These are phyloP conservation scores for Pseudozyma thailandica DNA, from an alignment of 1,284 basidiomycete species.

Conservation along the genomic window DNA sequence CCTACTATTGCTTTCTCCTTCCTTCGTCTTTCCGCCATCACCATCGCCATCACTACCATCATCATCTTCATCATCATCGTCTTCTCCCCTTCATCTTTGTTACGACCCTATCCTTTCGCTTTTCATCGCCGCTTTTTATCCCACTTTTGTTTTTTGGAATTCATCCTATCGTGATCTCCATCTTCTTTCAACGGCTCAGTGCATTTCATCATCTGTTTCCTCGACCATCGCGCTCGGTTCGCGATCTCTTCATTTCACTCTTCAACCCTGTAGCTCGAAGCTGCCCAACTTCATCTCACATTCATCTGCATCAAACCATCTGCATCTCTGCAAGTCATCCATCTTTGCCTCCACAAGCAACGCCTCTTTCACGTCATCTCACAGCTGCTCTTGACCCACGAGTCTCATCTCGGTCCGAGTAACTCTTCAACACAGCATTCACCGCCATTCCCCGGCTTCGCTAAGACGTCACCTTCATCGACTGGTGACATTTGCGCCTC, in stretches of 20 bases:
- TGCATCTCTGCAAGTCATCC: not conserved
- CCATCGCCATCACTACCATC: conserved; percentile 1
- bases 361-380: not conserved
- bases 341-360: not conserved
- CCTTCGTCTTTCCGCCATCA: not conserved
- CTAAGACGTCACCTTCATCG: conserved; percentile 16
- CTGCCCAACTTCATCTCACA: not conserved
- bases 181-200: conserved; percentile 5
- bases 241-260: conserved; percentile 24
- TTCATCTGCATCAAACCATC: conserved; percentile 3
- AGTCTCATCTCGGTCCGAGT: conserved; percentile 7
- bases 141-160: not conserved
- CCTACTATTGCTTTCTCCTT: too few species aligned
- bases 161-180: not conserved
- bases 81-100: not conserved
- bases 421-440: conserved; percentile 3
- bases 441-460: conserved; percentile 16
- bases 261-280: not conserved
- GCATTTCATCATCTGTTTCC: conserved; percentile 13
- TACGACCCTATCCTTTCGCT: conserved; percentile 1
- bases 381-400: not conserved
- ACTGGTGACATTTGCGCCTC: not conserved
- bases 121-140: conserved; percentile 1
- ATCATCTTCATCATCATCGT: conserved; percentile 4
- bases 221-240: conserved; percentile 29